phyloP scores from a whole-genome alignment of 1,284 basidiomycete genomes.

The Pseudozyma pruni region DNA sequence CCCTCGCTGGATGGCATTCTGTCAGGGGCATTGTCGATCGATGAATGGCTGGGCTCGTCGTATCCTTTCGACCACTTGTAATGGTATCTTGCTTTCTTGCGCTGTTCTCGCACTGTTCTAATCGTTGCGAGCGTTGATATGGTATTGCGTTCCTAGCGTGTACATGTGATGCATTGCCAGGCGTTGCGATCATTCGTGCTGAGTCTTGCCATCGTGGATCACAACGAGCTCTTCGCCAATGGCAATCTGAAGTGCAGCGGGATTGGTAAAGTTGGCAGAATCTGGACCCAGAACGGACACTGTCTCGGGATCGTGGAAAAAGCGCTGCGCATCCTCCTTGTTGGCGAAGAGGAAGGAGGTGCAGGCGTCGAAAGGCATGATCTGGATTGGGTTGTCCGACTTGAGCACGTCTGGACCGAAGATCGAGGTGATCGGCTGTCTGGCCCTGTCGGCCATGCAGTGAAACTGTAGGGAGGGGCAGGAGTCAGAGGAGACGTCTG shows the following conservation, averaged over 20 bases:
- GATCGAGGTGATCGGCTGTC: slow-evolving; percentile 5
- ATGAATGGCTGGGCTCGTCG: slow-evolving; percentile 47
- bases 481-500: background rate
- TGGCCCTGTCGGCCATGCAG: slow-evolving; percentile 14
- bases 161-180: no score
- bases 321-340: slow-evolving; percentile 12
- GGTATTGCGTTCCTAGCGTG: no score
- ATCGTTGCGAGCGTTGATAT: no score
- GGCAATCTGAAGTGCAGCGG: slow-evolving; percentile 15
- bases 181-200: background rate
- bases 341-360: slow-evolving; percentile 25
- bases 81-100: background rate
- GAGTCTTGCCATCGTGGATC: slow-evolving; percentile 4
- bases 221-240: slow-evolving; percentile 18
- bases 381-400: slow-evolving; percentile 14
- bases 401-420: slow-evolving; percentile 23
- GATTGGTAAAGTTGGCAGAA: slow-evolving; percentile 18
- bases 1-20: slow-evolving; percentile 40
- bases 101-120: background rate
- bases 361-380: slow-evolving; percentile 25
- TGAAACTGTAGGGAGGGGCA: slow-evolving; percentile 9
- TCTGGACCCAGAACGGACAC: slow-evolving; percentile 13
- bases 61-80: slow-evolving; percentile 42
- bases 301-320: slow-evolving; percentile 26
- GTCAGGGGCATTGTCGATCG: slow-evolving; percentile 37